Conservation (phyloP, 257 asterid species). For the Dorcoceras hygrometricum region DNA sequence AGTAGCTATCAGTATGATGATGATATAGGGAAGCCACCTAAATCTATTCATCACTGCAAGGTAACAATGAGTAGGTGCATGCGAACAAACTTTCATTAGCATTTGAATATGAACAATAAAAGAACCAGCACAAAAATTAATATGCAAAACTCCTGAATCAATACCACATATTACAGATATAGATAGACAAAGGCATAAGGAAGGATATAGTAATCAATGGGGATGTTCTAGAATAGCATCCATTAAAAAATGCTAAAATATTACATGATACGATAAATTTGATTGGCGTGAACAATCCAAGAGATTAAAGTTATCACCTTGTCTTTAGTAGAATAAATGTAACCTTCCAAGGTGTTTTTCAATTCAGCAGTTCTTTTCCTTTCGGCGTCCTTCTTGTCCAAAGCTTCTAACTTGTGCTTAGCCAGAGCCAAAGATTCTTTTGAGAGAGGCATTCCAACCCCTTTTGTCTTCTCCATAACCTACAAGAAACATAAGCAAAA, state of each 20-base stretch:
- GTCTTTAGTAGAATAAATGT: slow-evolving; percentile 92
- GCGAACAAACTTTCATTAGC: slow-evolving; percentile 15
- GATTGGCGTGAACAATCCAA: background rate
- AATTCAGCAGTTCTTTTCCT: slow-evolving; percentile 94
- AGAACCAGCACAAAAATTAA: slow-evolving; percentile 14
- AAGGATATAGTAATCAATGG: background rate
- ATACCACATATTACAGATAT: slow-evolving; percentile 9
- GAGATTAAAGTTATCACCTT: slow-evolving; percentile 47
- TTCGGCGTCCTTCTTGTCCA: slow-evolving; percentile 93
- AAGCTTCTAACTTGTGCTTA: slow-evolving; percentile 57
- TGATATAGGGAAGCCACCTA: slow-evolving; percentile 3
- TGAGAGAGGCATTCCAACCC: slow-evolving; percentile 79
- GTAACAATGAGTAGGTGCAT: slow-evolving; percentile 16
- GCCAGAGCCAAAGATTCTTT: slow-evolving; percentile 68
- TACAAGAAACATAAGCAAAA: slow-evolving; percentile 30
- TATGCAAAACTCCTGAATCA: slow-evolving; percentile 10
- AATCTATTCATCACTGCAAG: slow-evolving; percentile 12
- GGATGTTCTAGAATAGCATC: slow-evolving; percentile 6
- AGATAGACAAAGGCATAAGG: slow-evolving; percentile 1
- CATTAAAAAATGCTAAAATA: slow-evolving; percentile 13
- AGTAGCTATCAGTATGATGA: background rate
- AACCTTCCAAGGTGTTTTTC: slow-evolving; percentile 92
- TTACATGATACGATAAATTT: slow-evolving; percentile 9
- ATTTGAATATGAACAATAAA: slow-evolving; percentile 1
- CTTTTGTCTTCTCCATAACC: slow-evolving; percentile 80